These are phyloP conservation scores for Filobasidium wieringae DNA, from an alignment of 768 basidiomycete species.

Conservation along the genomic window DNA sequence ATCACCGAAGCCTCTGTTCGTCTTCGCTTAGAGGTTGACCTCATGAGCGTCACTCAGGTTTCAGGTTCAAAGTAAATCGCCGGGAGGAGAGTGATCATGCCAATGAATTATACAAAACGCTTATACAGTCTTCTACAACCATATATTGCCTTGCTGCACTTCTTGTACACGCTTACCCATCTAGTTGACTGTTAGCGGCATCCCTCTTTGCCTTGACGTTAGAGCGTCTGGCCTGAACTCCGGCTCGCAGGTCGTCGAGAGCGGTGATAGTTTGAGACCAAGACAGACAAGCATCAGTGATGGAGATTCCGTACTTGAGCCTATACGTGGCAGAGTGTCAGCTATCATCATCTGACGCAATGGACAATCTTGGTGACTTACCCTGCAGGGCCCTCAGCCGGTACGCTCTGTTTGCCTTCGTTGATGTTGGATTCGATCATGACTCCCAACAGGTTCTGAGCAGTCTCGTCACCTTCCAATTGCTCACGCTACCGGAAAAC, in stretches of 20 bases:
- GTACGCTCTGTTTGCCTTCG: conserved; percentile 81
- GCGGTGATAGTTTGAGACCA: conserved; percentile 49
- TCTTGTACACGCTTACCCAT: too few species aligned
- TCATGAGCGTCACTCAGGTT: too few species aligned
- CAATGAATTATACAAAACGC: too few species aligned
- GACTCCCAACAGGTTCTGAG: conserved; percentile 65
- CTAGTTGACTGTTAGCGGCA: too few species aligned
- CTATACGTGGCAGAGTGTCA: background rate
- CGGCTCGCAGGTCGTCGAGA: conserved; percentile 74
- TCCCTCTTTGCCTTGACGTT: conserved; percentile 25
- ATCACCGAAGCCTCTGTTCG: too few species aligned
- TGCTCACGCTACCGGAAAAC: conserved; percentile 43
- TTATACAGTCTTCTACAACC: too few species aligned
- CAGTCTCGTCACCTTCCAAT: conserved; percentile 27
- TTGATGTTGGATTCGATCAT: conserved; percentile 96
- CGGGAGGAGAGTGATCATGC: too few species aligned
- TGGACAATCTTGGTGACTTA: background rate
- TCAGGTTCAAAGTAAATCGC: too few species aligned
- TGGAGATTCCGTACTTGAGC: conserved; percentile 37
- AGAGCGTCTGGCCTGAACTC: conserved; percentile 58
- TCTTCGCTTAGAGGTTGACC: too few species aligned
- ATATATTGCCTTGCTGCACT: too few species aligned
- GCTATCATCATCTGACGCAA: background rate
- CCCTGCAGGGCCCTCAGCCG: conserved; percentile 50
- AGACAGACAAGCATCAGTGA: conserved; percentile 39